These are phyloP conservation scores for Paulownia fortunei DNA, from an alignment of 257 asterid species.

Conservation along the genomic window DNA sequence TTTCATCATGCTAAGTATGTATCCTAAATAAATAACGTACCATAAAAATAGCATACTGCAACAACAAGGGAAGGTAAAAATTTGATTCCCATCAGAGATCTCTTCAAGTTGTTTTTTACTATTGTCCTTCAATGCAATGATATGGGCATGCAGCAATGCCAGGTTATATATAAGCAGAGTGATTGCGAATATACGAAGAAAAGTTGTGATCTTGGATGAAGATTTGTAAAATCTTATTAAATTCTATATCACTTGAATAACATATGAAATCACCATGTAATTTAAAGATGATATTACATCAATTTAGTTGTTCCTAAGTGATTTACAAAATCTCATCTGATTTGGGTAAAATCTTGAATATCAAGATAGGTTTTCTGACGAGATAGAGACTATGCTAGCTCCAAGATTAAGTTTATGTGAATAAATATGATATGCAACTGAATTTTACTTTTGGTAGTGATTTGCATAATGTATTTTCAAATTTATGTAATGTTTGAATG, in stretches of 20 bases:
- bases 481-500: background rate
- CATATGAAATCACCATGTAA: slow-evolving; percentile 1
- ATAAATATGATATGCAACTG: too few relatives aligned
- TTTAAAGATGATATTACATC: background rate
- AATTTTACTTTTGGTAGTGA: too few relatives aligned
- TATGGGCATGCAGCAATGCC: background rate
- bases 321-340: background rate
- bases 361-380: background rate
- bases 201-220: background rate
- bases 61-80: background rate
- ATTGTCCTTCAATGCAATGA: background rate
- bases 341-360: background rate
- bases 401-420: background rate
- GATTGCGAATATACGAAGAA: background rate
- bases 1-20: too few relatives aligned
- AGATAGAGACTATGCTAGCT: too few relatives aligned
- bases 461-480: too few relatives aligned
- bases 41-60: slow-evolving; percentile 17
- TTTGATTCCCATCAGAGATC: background rate
- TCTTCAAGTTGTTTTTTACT: background rate
- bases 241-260: slow-evolving; percentile 1
- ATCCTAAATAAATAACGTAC: too few relatives aligned
- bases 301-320: background rate
- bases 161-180: background rate
- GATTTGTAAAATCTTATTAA: background rate